phyloP scores from a whole-genome alignment of 1,284 basidiomycete genomes.

The Termitomyces sp. region DNA sequence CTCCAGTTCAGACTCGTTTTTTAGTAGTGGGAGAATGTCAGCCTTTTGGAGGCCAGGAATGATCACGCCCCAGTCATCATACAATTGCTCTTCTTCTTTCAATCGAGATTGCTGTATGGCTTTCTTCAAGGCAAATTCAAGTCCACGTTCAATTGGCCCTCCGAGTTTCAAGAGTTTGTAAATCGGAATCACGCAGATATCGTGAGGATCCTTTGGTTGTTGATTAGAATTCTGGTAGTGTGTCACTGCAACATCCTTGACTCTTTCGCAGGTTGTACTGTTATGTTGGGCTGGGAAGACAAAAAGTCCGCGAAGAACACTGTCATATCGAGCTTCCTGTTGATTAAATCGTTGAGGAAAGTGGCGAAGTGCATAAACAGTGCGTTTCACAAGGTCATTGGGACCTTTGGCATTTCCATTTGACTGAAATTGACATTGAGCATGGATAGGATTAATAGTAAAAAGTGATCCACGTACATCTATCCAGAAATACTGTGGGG shows the following conservation, averaged over 20 bases:
- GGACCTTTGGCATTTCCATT: not conserved
- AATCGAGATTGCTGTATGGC: not conserved
- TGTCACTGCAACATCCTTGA: not conserved
- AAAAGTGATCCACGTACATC: too few relatives aligned
- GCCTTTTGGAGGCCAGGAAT: not conserved
- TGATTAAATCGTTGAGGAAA: not conserved
- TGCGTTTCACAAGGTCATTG: not conserved
- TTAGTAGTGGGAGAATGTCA: not conserved
- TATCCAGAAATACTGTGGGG: not conserved
- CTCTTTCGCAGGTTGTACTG: not conserved
- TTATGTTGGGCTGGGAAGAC: not conserved
- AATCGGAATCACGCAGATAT: not conserved
- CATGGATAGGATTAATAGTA: not conserved
- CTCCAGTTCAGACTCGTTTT: not conserved
- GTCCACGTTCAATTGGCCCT: not conserved
- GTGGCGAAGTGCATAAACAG: not conserved
- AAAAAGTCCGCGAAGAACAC: not conserved
- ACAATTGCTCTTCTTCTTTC: not conserved
- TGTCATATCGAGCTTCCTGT: not conserved
- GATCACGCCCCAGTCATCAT: not conserved
- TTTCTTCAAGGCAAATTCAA: not conserved
- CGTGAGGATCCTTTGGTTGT: not conserved
- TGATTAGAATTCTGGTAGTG: not conserved
- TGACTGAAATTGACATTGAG: not conserved
- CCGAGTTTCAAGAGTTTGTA: not conserved